These are phyloP conservation scores for Lycium ferocissimum DNA, from an alignment of 257 asterid species.

Conservation along the genomic window DNA sequence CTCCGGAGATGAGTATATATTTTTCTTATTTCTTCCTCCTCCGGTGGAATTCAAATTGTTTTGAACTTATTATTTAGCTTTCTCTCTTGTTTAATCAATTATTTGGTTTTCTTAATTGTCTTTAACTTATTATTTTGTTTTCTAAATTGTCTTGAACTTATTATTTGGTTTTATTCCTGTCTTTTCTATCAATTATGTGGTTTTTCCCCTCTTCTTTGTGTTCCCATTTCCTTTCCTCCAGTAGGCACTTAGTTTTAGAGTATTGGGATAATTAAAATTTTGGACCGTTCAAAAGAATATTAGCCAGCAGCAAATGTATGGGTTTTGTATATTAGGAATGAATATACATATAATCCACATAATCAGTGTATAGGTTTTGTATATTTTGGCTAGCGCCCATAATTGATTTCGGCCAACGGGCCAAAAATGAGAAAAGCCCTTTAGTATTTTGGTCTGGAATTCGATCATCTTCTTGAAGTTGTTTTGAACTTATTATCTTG, in stretches of 20 bases:
- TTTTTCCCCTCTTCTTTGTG: background rate
- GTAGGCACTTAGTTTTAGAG: too few species aligned
- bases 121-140: slow-evolving; percentile 4
- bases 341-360: too few species aligned
- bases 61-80: slow-evolving; percentile 11
- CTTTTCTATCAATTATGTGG: too few species aligned
- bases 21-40: background rate
- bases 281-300: too few species aligned
- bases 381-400: too few species aligned
- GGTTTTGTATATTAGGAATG: too few species aligned
- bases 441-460: background rate
- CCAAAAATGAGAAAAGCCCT: too few species aligned
- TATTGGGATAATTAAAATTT: too few species aligned
- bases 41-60: slow-evolving; percentile 11
- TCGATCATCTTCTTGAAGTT: background rate
- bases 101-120: background rate
- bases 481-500: slow-evolving; percentile 7
- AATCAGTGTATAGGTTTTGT: too few species aligned
- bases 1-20: background rate
- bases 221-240: too few species aligned
- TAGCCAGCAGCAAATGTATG: too few species aligned
- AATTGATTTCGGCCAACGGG: too few species aligned
- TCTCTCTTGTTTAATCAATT: background rate
- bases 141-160: background rate
- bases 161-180: background rate